Conservation (phyloP, 2,329 filamentous ascomycete species). For the Thermochaetoides dissita region DNA sequence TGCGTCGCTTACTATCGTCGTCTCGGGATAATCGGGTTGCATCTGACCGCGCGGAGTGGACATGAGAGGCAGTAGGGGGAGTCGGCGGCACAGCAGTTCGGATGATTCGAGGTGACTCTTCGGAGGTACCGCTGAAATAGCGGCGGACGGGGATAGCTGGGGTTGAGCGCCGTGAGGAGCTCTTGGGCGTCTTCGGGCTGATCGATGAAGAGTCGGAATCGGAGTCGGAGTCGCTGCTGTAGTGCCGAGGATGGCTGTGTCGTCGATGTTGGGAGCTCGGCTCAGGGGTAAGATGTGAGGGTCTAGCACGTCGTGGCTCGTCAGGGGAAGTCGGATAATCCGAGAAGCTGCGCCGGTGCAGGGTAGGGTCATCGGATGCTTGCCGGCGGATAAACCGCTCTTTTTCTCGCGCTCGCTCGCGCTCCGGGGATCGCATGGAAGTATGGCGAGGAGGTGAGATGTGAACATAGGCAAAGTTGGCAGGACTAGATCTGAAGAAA, state of each 20-base stretch:
- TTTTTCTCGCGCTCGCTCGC: slow-evolving; percentile 12
- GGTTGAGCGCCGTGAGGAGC: slow-evolving; percentile 13
- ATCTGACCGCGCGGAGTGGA: slow-evolving; percentile 4
- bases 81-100: slow-evolving; percentile 9
- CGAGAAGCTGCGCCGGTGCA: slow-evolving; percentile 37
- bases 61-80: slow-evolving; percentile 18
- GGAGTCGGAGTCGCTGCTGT: slow-evolving; percentile 30
- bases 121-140: slow-evolving; percentile 13
- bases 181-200: slow-evolving; percentile 11
- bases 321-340: slow-evolving; percentile 30
- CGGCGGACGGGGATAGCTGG: slow-evolving; percentile 22
- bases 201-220: slow-evolving; percentile 18
- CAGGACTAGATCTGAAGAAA: slow-evolving; percentile 25
- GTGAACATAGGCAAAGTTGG: slow-evolving; percentile 24
- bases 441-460: slow-evolving; percentile 16
- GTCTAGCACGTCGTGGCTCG: slow-evolving; percentile 10
- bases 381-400: slow-evolving; percentile 18
- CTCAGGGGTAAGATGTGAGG: slow-evolving; percentile 23
- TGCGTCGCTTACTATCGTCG: slow-evolving; percentile 25
- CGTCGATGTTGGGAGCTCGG: slow-evolving; percentile 23
- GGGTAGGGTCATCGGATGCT: slow-evolving; percentile 26
- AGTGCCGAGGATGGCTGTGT: slow-evolving; percentile 35
- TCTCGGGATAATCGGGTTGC: slow-evolving; percentile 1
- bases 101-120: slow-evolving; percentile 9
- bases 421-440: slow-evolving; percentile 15